These are phyloP conservation scores for Fusarium burgessii DNA, from an alignment of 2,329 filamentous ascomycete species.

Conservation along the genomic window DNA sequence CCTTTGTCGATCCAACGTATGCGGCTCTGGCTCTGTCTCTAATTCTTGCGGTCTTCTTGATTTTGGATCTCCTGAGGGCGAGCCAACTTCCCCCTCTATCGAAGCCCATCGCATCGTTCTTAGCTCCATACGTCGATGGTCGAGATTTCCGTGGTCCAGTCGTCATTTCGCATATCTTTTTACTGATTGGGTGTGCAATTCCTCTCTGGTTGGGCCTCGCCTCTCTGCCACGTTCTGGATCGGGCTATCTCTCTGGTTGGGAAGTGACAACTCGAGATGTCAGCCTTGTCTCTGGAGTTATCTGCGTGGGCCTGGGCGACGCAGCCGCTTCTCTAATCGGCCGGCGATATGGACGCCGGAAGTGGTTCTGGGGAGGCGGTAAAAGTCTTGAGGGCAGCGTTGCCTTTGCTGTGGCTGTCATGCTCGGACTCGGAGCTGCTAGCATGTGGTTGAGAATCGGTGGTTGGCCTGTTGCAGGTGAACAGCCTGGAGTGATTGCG, in stretches of 20 bases:
- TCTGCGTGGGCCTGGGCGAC: constrained; percentile 96
- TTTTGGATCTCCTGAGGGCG: constrained; percentile 89
- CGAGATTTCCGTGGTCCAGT: constrained; percentile 93
- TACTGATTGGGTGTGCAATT: constrained; percentile 94
- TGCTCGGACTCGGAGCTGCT: constrained; percentile 75
- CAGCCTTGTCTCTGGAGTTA: constrained; percentile 90
- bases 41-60: constrained; percentile 84
- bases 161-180: constrained; percentile 95
- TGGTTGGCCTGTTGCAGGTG: constrained; percentile 71
- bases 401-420: constrained; percentile 86
- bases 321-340: constrained; percentile 93
- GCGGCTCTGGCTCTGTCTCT: constrained; percentile 82
- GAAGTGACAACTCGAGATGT: constrained; percentile 79
- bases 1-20: constrained; percentile 88
- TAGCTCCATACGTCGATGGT: constrained; percentile 94
- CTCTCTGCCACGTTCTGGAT: constrained; percentile 69
- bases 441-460: constrained; percentile 82
- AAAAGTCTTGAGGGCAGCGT: constrained; percentile 91
- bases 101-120: constrained; percentile 84
- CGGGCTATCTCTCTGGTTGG: constrained; percentile 76
- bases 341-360: constrained; percentile 83
- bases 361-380: constrained; percentile 97
- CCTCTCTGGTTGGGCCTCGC: constrained; percentile 91
- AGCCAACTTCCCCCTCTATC: constrained; percentile 92
- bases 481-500: constrained; percentile 53